A percentile compares a stretch with the other conserved stretches of the same genome.
These are phyloP conservation scores for Triglochin maritima DNA, from an alignment of 106 monocot genomes.

Conservation along the genomic window DNA sequence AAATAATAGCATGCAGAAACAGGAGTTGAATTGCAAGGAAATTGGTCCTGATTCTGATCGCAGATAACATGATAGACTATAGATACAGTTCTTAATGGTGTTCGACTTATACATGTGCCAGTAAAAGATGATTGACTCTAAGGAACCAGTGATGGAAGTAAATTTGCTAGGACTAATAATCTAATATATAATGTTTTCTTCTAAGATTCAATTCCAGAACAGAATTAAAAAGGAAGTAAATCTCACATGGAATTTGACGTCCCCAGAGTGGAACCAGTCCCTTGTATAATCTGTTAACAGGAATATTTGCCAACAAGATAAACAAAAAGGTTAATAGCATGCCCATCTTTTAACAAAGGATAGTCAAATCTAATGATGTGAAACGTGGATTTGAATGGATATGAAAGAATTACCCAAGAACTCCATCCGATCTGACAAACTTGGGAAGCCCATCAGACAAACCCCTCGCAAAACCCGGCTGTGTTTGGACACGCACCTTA, in stretches of 20 bases:
- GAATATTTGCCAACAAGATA: background rate
- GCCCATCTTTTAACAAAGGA: background rate
- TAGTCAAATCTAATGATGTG: too few relatives aligned
- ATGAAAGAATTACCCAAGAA: constrained; percentile 28
- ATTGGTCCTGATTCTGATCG: too few relatives aligned
- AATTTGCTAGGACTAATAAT: too few relatives aligned
- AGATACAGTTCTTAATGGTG: too few relatives aligned
- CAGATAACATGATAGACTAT: too few relatives aligned
- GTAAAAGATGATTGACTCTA: background rate
- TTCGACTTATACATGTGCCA: too few relatives aligned
- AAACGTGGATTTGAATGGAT: too few relatives aligned
- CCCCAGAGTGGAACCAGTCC: constrained; percentile 24
- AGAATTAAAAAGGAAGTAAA: background rate
- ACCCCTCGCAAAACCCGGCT: constrained; percentile 66
- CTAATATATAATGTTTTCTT: too few relatives aligned
- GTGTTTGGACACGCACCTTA: constrained; percentile 70
- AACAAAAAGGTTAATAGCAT: background rate
- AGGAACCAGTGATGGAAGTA: background rate
- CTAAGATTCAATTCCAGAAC: background rate
- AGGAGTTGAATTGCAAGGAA: too few relatives aligned
- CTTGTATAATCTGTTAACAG: constrained; percentile 16
- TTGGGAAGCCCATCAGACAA: constrained; percentile 61
- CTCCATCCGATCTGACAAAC: constrained; percentile 59
- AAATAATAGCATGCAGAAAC: too few relatives aligned
- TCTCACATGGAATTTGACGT: constrained; percentile 30